Evolutionary conservation across 768 basidiomycete species (phyloP).

Genomic region (Lactifluus pinguis): DNA sequence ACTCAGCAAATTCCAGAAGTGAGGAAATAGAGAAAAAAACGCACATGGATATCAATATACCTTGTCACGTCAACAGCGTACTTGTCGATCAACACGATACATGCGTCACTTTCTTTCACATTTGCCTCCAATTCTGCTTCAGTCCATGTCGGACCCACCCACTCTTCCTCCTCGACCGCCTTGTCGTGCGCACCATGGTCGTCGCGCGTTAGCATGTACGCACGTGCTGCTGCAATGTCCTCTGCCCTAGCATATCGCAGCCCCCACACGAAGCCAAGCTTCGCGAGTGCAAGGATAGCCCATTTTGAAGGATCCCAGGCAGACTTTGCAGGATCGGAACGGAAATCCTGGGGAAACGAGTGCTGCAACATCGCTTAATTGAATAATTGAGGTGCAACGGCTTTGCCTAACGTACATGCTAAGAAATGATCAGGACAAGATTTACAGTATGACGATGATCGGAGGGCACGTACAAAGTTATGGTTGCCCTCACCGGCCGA

Average conservation of each 20-base stretch:
- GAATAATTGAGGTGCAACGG: neutral
- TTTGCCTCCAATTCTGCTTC: conserved; percentile 31
- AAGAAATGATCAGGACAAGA: neutral
- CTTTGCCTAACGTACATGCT: conserved; percentile 36
- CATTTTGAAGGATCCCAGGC: conserved; percentile 83
- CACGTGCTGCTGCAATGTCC: conserved; percentile 41
- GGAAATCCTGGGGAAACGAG: conserved; percentile 71
- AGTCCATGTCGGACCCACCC: conserved; percentile 38
- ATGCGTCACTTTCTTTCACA: conserved; percentile 29
- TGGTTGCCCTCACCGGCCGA: conserved; percentile 76
- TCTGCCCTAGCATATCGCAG: conserved; percentile 42
- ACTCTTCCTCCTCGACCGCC: conserved; percentile 20
- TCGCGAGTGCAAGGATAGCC: conserved; percentile 50
- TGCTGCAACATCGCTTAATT: conserved; percentile 36
- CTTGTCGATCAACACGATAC: conserved; percentile 49
- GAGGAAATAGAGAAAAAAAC: conserved; percentile 23
- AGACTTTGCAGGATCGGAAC: conserved; percentile 49
- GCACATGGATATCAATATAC: conserved; percentile 60
- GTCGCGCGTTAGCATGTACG: conserved; percentile 35
- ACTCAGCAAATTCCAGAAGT: neutral
- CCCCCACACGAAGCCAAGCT: conserved; percentile 37
- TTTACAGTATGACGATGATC: neutral
- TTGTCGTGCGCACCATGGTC: conserved; percentile 14
- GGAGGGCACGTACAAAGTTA: conserved; percentile 46
- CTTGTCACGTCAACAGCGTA: conserved; percentile 51